phyloP scores from a whole-genome alignment of 495 filamentous ascomycete genomes.

The Penicillium flavigenum region DNA sequence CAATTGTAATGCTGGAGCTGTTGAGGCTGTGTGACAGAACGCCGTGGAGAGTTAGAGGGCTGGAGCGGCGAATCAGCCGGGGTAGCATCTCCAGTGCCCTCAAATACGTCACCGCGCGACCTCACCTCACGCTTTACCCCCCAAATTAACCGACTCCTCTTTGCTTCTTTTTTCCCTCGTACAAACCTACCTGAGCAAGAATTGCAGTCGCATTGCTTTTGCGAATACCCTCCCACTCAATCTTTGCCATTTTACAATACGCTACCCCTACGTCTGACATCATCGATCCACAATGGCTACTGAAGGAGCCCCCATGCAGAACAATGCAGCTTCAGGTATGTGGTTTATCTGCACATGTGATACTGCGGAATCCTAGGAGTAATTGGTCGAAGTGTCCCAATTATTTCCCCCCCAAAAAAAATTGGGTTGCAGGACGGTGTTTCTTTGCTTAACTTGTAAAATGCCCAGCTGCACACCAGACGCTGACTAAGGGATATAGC shows the following conservation, averaged over 20 bases:
- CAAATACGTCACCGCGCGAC: conserved; percentile 47
- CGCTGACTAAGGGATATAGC: conserved; percentile 21
- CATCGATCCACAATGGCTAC: conserved; percentile 35
- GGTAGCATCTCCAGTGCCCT: conserved; percentile 31
- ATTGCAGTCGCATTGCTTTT: conserved; percentile 20
- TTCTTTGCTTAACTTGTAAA: neutral
- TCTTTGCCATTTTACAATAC: neutral
- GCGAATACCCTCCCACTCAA: conserved; percentile 15
- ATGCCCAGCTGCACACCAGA: conserved; percentile 1
- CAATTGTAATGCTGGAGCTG: neutral
- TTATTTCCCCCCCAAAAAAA: neutral
- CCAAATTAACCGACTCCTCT: conserved; percentile 18
- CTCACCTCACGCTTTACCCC: conserved; percentile 27
- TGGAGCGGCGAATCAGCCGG: conserved; percentile 24
- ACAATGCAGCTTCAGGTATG: conserved; percentile 27
- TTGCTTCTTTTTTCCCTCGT: neutral
- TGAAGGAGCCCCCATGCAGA: conserved; percentile 17
- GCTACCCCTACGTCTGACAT: conserved; percentile 23
- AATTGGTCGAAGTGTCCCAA: neutral
- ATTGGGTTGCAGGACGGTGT: neutral
- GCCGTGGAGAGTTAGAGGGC: conserved; percentile 2
- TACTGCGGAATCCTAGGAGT: neutral
- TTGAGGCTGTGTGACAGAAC: conserved; percentile 10
- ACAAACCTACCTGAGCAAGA: conserved; percentile 6
- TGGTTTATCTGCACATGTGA: neutral